A percentile compares a stretch with the other conserved stretches of the same genome.
These are phyloP conservation scores for Ustilago cynodontis DNA, from an alignment of 1,284 basidiomycete genomes.

Conservation along the genomic window DNA sequence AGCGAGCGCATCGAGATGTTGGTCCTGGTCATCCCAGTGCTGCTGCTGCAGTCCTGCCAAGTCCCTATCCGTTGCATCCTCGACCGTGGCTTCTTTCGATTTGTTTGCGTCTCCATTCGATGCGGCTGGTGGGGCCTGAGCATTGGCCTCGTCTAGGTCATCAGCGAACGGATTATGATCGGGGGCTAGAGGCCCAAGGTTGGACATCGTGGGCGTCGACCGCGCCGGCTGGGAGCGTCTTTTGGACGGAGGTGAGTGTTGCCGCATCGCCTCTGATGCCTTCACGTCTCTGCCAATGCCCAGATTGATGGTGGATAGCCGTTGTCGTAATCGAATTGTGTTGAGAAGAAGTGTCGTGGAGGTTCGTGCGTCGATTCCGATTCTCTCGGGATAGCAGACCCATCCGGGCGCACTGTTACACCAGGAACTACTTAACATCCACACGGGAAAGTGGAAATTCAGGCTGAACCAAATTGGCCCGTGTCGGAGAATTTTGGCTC, in stretches of 20 bases:
- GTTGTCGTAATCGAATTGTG: background rate
- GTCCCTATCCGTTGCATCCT: background rate
- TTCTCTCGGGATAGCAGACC: too few relatives aligned
- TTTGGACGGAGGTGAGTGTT: background rate
- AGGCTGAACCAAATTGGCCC: background rate
- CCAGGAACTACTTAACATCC: too few relatives aligned
- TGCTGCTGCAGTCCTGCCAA: conserved; percentile 40
- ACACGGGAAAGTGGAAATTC: background rate
- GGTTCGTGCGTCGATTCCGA: conserved; percentile 3
- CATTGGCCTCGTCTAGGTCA: conserved; percentile 17
- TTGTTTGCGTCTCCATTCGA: background rate
- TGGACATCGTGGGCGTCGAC: conserved; percentile 25
- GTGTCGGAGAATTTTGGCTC: background rate
- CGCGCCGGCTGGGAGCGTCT: background rate
- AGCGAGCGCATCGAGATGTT: conserved; percentile 60
- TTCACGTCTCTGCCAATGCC: background rate
- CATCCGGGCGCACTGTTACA: too few relatives aligned
- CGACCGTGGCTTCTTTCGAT: background rate
- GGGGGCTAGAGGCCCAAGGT: conserved; percentile 20
- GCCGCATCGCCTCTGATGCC: background rate
- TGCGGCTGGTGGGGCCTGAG: background rate
- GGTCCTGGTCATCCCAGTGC: conserved; percentile 59
- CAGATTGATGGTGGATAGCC: background rate
- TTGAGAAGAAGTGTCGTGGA: background rate
- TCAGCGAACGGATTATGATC: conserved; percentile 45